Evolutionary conservation across 495 filamentous ascomycete species (phyloP).

Genomic region (Penicillium malachiteum): DNA sequence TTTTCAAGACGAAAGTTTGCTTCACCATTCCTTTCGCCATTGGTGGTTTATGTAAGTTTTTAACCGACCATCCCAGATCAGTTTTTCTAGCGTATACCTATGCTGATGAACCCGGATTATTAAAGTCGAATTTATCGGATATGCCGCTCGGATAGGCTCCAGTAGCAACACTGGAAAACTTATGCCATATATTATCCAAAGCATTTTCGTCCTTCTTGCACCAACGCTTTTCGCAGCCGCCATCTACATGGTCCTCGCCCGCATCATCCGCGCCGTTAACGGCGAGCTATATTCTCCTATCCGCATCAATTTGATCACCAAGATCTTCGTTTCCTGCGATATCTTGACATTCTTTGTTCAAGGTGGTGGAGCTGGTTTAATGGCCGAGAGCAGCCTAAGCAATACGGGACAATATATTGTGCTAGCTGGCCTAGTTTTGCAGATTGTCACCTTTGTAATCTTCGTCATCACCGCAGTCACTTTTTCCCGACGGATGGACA

Average conservation of each 20-base stretch:
- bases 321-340: slow-evolving; percentile 23
- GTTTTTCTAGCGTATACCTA: no score
- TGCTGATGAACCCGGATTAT: slow-evolving; percentile 1
- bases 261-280: slow-evolving; percentile 39
- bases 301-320: slow-evolving; percentile 7
- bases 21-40: slow-evolving; percentile 18
- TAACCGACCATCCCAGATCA: background rate
- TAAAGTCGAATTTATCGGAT: slow-evolving; percentile 48
- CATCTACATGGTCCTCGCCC: slow-evolving; percentile 52
- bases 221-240: slow-evolving; percentile 46
- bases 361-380: slow-evolving; percentile 12
- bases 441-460: slow-evolving; percentile 34
- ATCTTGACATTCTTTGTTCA: slow-evolving; percentile 19
- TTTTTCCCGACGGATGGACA: slow-evolving; percentile 26
- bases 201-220: slow-evolving; percentile 28
- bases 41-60: slow-evolving; percentile 22
- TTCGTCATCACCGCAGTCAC: slow-evolving; percentile 28
- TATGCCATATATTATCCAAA: slow-evolving; percentile 22
- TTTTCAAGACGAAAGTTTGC: slow-evolving; percentile 6
- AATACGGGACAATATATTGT: slow-evolving; percentile 21
- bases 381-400: slow-evolving; percentile 3
- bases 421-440: slow-evolving; percentile 31
- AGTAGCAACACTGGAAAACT: slow-evolving; percentile 19
- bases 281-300: slow-evolving; percentile 27
- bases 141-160: slow-evolving; percentile 30